Conservation (phyloP, 768 basidiomycete genomes). For the Aureoboletus auriporus region DNA sequence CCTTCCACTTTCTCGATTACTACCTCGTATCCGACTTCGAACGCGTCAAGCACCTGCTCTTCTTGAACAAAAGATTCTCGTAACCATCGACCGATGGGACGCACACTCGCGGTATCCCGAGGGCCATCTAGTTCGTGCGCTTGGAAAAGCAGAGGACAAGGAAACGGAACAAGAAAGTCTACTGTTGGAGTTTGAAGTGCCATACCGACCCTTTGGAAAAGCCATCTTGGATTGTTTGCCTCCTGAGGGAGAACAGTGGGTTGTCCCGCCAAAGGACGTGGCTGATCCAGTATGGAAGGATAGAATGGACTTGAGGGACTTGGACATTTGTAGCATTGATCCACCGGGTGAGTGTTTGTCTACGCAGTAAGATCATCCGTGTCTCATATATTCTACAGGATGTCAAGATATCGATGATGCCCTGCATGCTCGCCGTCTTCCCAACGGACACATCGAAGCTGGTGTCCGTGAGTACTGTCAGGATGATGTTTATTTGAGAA, state of each 20-base stretch:
- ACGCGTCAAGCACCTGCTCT: conserved; percentile 92
- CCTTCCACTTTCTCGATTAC: conserved; percentile 83
- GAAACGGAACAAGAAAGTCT: conserved; percentile 95
- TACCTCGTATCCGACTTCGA: conserved; percentile 90
- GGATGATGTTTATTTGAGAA: neutral
- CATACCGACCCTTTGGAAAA: conserved; percentile 94
- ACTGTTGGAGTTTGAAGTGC: conserved; percentile 91
- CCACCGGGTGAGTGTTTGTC: conserved; percentile 64
- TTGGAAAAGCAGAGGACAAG: conserved; percentile 90
- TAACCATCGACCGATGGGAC: conserved; percentile 93
- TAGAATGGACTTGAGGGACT: conserved; percentile 79
- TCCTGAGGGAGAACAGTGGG: conserved; percentile 84
- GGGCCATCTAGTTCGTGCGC: conserved; percentile 91
- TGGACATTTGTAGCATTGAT: conserved; percentile 95
- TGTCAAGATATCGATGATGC: conserved; percentile 99
- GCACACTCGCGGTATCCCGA: conserved; percentile 87
- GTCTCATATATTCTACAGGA: conserved; percentile 38
- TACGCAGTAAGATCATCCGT: neutral
- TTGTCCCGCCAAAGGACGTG: conserved; percentile 74
- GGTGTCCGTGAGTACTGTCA: conserved; percentile 81
- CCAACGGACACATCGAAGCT: conserved; percentile 94
- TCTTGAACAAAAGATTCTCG: conserved; percentile 90
- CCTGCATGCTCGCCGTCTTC: conserved; percentile 79
- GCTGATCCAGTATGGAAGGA: conserved; percentile 64
- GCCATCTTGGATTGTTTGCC: conserved; percentile 92